Conservation (phyloP, 805 yeast species). For the Suhomyces emberorum region DNA sequence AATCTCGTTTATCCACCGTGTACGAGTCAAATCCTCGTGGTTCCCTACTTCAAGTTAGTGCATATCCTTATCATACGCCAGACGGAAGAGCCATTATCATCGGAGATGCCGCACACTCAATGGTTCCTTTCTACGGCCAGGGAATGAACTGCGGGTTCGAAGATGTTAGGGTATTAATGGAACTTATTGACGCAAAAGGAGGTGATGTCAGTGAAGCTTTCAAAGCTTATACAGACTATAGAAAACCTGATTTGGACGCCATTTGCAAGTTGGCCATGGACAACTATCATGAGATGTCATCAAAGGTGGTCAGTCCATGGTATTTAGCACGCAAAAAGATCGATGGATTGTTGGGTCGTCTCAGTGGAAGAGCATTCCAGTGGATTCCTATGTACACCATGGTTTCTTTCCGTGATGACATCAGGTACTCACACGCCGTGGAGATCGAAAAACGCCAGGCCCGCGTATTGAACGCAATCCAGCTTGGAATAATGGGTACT, state of each 20-base stretch:
- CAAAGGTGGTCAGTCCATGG: constrained; percentile 60
- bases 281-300: constrained; percentile 85
- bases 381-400: constrained; percentile 91
- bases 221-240: constrained; percentile 45
- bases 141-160: constrained; percentile 97
- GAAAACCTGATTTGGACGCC: constrained; percentile 69
- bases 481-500: constrained; percentile 12
- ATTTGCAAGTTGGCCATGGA: constrained; percentile 75
- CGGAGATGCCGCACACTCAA: constrained; percentile 94
- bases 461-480: constrained; percentile 38
- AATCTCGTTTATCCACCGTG: constrained; percentile 46
- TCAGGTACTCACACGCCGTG: constrained; percentile 70
- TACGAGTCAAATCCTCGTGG: constrained; percentile 68
- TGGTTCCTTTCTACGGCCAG: constrained; percentile 98
- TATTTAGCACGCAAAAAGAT: constrained; percentile 65
- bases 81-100: constrained; percentile 61
- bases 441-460: constrained; percentile 53
- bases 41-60: constrained; percentile 68
- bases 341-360: constrained; percentile 61
- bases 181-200: constrained; percentile 39
- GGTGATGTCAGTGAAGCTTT: constrained; percentile 50
- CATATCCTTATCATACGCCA: constrained; percentile 64
- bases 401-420: constrained; percentile 87
- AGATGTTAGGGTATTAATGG: constrained; percentile 70
- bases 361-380: constrained; percentile 43